Base-by-base conservation (phyloP, 768 basidiomycete genomes). In the Kwoniella sp. region DNA sequence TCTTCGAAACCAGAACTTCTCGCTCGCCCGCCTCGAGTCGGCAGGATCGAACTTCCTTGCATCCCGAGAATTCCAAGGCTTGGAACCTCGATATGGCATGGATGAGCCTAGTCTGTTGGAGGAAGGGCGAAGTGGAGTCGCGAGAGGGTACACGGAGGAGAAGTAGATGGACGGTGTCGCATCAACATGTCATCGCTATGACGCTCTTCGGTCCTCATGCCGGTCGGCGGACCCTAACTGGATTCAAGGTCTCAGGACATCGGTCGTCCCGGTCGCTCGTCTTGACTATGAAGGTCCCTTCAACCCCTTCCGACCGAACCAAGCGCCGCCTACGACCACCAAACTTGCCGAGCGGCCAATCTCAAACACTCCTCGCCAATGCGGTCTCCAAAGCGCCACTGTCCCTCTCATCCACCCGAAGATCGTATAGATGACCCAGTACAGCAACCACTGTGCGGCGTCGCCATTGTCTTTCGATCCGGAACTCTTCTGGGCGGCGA, bases 121-220 rank as follows among this genome's bases (percentile, higher is more conserved):
- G 81, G 90, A 95, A 79, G 95, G 95, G 0, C 82, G 93, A 52
- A 90, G 86, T 70, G 95, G 95, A 4, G 89, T 95, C 52, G 93
- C 95, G 41, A 85, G 89, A 67, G 92, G 90, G 11, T 97, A 98
- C 78, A 79, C 74, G 13, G 85, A 85, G 53, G 89, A 90, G 54
- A 71, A 66, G 38, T 63, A 57, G 22, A 13, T 15, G 29, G 50
- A 9, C 50, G 26, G 9, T 9, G 38, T 41, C 11, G 38, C 38
- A 41, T 41, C 47, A 11, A 23, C 50, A 51, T 26, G 47, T 5
- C 41, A 11, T 45, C 41, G 20, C 8, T n/a, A n/a, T 17, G 41
- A 45, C 8, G 11, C 41, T 9, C 41, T 45, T 17, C 41, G 41
- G 13, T 7, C 13, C 41, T 45, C 15, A n/a, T n/a, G n/a, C n/a